Conservation (phyloP, 768 basidiomycete genomes). For the Mycena floridula region DNA sequence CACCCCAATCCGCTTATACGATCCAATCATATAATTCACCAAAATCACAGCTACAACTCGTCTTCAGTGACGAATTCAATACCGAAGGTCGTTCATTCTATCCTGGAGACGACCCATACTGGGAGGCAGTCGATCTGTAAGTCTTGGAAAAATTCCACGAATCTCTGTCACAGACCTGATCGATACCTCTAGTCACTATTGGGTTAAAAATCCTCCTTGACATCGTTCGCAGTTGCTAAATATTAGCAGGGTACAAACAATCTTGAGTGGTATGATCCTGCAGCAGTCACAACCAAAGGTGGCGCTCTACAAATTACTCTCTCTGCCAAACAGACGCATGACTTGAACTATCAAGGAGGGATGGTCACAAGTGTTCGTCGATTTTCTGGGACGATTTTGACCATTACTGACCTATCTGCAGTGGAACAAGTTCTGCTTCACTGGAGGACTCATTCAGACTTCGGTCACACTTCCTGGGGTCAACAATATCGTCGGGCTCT, state of each 20-base stretch:
- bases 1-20: constrained; percentile 55
- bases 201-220: too few relatives aligned
- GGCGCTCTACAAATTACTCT: constrained; percentile 78
- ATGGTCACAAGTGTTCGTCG: constrained; percentile 37
- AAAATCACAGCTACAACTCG: constrained; percentile 51
- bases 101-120: constrained; percentile 85
- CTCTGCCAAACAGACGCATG: constrained; percentile 57
- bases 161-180: too few relatives aligned
- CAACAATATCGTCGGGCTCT: constrained; percentile 59
- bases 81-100: constrained; percentile 74
- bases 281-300: constrained; percentile 61
- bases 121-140: constrained; percentile 79
- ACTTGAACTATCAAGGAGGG: constrained; percentile 66
- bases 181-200: too few relatives aligned
- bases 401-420: background rate
- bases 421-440: constrained; percentile 95
- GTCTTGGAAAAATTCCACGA: too few relatives aligned
- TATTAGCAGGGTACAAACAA: too few relatives aligned
- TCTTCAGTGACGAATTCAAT: constrained; percentile 91
- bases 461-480: constrained; percentile 66
- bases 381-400: constrained; percentile 26
- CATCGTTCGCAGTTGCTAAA: too few relatives aligned
- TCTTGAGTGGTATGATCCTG: constrained; percentile 88
- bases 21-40: constrained; percentile 48
- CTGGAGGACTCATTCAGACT: constrained; percentile 73